These are phyloP conservation scores for Candida sp. DNA, from an alignment of 1,139 yeast species.

Conservation along the genomic window DNA sequence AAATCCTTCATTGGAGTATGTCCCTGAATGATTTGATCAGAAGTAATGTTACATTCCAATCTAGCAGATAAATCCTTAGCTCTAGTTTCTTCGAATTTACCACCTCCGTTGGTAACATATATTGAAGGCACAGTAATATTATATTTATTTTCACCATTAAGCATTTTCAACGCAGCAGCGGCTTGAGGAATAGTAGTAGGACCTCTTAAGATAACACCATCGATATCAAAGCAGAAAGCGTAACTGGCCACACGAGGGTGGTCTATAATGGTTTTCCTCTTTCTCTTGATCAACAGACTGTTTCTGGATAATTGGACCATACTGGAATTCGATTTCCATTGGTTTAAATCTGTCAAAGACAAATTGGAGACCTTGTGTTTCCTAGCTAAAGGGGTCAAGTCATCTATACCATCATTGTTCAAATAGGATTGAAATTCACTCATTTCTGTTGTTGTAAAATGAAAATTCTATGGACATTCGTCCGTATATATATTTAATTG, in stretches of 20 bases:
- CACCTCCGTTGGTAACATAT: slow-evolving; percentile 88
- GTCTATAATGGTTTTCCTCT: slow-evolving; percentile 53
- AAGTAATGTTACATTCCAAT: slow-evolving; percentile 56
- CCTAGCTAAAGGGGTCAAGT: slow-evolving; percentile 56
- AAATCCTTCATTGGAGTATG: slow-evolving; percentile 88
- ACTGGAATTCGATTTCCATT: slow-evolving; percentile 46
- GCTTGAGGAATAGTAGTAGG: slow-evolving; percentile 81
- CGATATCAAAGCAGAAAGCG: slow-evolving; percentile 86
- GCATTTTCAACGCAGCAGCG: slow-evolving; percentile 60
- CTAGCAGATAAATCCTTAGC: slow-evolving; percentile 64
- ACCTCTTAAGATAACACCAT: slow-evolving; percentile 78
- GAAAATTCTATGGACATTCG: too few species aligned
- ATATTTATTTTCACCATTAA: slow-evolving; percentile 76
- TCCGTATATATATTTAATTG: too few species aligned
- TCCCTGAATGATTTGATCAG: slow-evolving; percentile 82
- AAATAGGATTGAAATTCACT: slow-evolving; percentile 49
- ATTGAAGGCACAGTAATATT: slow-evolving; percentile 81
- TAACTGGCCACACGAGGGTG: slow-evolving; percentile 75
- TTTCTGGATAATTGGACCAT: slow-evolving; percentile 50
- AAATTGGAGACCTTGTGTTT: slow-evolving; percentile 68
- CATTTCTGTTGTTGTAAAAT: too few species aligned
- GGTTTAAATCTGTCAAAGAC: slow-evolving; percentile 67
- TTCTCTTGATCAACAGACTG: slow-evolving; percentile 48
- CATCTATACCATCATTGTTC: slow-evolving; percentile 71
- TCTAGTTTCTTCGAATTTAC: slow-evolving; percentile 71